Percentiles rank a stretch among this genome's conserved stretches.
Conservation (phyloP, 208 protist species). For the Wallacemonas rigidus region DNA sequence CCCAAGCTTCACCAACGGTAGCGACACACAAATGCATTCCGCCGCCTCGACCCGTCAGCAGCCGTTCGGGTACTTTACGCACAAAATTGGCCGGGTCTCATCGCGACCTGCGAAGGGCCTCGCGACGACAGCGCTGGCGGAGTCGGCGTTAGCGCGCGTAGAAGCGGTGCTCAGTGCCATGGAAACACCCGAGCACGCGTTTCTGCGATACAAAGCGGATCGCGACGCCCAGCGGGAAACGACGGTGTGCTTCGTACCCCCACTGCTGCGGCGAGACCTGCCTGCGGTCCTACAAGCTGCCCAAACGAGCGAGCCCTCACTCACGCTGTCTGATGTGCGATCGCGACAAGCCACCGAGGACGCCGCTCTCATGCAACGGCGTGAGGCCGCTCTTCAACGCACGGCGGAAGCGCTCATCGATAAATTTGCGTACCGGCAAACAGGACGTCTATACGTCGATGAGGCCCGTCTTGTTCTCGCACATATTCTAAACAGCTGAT, state of each 20-base stretch:
- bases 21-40: not conserved
- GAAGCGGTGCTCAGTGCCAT: conserved; percentile 1
- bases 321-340: conserved; percentile 12
- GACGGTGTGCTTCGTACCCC: not conserved
- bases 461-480: conserved; percentile 73
- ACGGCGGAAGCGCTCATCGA: conserved; percentile 26
- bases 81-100: not conserved
- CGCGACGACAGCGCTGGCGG: not conserved
- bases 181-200: conserved; percentile 10
- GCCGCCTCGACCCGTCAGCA: not conserved
- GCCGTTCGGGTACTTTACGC: conserved; percentile 4
- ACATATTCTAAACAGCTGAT: conserved; percentile 51
- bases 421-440: conserved; percentile 45
- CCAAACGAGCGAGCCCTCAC: not conserved
- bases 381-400: conserved; percentile 24
- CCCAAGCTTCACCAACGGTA: not conserved
- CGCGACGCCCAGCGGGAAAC: not conserved
- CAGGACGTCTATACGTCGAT: conserved; percentile 49
- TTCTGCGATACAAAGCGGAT: not conserved
- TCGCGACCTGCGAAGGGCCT: not conserved
- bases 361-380: conserved; percentile 16
- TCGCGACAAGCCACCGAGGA: conserved; percentile 12
- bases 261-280: conserved; percentile 2
- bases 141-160: not conserved
- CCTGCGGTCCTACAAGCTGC: not conserved